Evolutionary conservation across 179 eudicot species (phyloP).

Genomic region (Silene noctiflora): DNA sequence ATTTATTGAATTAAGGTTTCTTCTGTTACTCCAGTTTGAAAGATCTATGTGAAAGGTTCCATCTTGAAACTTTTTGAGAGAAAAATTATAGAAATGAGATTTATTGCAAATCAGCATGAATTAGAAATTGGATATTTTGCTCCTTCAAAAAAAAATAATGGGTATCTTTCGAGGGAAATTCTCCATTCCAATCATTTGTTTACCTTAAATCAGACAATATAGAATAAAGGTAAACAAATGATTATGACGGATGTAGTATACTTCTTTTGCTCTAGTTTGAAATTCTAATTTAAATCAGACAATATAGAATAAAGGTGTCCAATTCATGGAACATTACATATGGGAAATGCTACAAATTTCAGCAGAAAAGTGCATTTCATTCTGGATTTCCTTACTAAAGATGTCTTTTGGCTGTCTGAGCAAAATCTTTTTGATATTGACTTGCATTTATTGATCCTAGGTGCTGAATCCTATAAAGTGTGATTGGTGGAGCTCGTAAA

Average conservation of each 20-base stretch:
- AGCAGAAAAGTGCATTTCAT: neutral
- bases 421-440: slow-evolving; percentile 12
- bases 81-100: neutral
- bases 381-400: neutral
- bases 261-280: neutral
- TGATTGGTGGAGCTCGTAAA: slow-evolving; percentile 13
- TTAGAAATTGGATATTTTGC: neutral
- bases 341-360: neutral
- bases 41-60: slow-evolving; percentile 21
- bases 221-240: too few relatives aligned
- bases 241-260: neutral
- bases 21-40: neutral
- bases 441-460: slow-evolving; percentile 16
- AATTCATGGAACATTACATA: neutral
- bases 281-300: neutral
- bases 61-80: neutral
- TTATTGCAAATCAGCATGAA: neutral
- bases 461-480: slow-evolving; percentile 12
- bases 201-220: too few relatives aligned
- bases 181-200: neutral
- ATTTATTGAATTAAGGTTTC: slow-evolving; percentile 7
- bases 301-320: neutral
- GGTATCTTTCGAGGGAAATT: neutral
- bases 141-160: too few relatives aligned
- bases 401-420: slow-evolving; percentile 7